These are phyloP conservation scores for Metarhizium robertsii DNA, from an alignment of 2,329 filamentous ascomycete genomes.

Conservation along the genomic window DNA sequence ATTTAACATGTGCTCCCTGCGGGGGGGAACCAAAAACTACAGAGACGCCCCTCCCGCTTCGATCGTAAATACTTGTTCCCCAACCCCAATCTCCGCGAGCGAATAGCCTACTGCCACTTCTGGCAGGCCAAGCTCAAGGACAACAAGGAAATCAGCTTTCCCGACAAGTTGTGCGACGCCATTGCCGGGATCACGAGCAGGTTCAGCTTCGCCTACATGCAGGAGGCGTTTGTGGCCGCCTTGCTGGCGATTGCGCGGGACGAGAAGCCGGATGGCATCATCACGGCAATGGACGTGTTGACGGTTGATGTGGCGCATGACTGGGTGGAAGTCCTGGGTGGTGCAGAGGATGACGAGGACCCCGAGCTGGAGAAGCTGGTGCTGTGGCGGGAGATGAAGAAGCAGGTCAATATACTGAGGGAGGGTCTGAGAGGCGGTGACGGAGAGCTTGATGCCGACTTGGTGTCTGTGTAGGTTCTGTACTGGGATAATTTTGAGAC, in stretches of 20 bases:
- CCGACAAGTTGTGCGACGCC: conserved; percentile 44
- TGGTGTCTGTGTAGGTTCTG: background rate
- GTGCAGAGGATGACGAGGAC: conserved; percentile 18
- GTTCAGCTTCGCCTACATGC: conserved; percentile 64
- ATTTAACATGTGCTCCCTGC: no score
- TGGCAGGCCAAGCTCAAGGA: conserved; percentile 49
- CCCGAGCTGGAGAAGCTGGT: conserved; percentile 38
- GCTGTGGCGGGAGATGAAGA: conserved; percentile 54
- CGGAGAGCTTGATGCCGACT: background rate
- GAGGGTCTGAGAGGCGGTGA: conserved; percentile 44
- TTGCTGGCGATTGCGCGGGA: conserved; percentile 46
- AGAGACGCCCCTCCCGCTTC: conserved; percentile 57
- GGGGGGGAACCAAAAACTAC: no score
- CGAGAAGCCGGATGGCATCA: conserved; percentile 2
- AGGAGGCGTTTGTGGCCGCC: conserved; percentile 58
- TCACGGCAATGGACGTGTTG: conserved; percentile 5
- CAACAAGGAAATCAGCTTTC: conserved; percentile 52
- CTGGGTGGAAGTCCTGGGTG: conserved; percentile 24
- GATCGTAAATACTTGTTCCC: conserved; percentile 59
- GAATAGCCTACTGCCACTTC: conserved; percentile 50
- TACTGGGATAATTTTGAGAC: background rate
- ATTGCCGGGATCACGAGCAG: conserved; percentile 52
- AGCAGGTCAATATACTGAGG: conserved; percentile 50
- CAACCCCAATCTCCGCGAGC: conserved; percentile 43
- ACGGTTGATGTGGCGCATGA: conserved; percentile 25